Base-by-base conservation (phyloP, 208 protist genomes). In the Trypanosoma brucei region DNA sequence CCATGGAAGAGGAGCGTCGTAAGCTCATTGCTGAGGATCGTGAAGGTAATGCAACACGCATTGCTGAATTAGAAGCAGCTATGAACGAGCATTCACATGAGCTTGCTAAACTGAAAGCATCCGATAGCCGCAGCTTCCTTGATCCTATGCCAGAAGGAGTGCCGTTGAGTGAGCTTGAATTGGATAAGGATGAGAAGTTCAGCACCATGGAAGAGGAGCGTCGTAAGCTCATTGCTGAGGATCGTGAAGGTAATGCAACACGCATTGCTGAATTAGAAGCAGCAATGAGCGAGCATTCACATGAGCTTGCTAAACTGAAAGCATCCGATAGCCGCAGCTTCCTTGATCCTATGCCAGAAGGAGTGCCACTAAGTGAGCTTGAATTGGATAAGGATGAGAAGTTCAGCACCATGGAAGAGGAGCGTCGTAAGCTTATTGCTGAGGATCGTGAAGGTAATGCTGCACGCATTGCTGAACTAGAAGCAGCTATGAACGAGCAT, bases 401-500 rank as follows among this genome's bases (percentile, higher is more conserved):
- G 48, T 92, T 94, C 60, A 61, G 72, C 50, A 68, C 73, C 0
- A 59, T 92, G 3, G 84, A 74, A 4, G 55, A 72, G 7, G 83
- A 94, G 72, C 82, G 88, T 3, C 75, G 79, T 33, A 70, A 74
- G 22, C 57, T 76, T 38, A 84, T 81, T 70, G 82, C 81, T 46
- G 67, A 82, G 34, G 79, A 80, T 57, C 65, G 62, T 56, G 76
- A 73, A 40, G 55, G 56, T 0, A 75, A 79, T 42, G 71, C 78
- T 59, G 68, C 75, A 36, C 62, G 79, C 65, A 72, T 48, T 8
- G 44, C 61, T 42, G 74, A 50, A 0, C 33, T 88, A 0, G 86
- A 93, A 68, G 60, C 76, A 33, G 70, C 61, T 59, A 90, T 93
- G 86, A 93, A 93, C 66, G 64, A 62, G 0, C 83, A 78, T 49